Evolutionary conservation across 2,329 filamentous ascomycete genomes (phyloP).

Genomic region (Colletotrichum euphorbiae): DNA sequence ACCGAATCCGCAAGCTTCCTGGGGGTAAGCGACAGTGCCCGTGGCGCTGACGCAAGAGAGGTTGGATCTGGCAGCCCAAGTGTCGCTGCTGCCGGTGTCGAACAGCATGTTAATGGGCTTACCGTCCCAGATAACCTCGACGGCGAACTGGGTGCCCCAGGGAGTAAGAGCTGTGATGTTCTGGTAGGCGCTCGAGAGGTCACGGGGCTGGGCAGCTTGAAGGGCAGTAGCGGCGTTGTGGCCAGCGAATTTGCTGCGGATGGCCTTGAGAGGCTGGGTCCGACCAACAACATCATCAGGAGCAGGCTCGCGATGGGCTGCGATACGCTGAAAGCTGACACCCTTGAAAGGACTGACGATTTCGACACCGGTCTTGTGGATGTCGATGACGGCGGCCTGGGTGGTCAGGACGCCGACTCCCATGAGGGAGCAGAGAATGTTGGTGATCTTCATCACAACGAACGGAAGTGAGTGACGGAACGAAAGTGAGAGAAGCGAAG

Average conservation of each 20-base stretch:
- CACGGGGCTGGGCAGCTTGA: constrained; percentile 33
- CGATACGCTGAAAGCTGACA: constrained; percentile 51
- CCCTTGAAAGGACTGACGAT: constrained; percentile 52
- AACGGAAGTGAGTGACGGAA: background rate
- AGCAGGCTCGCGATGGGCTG: constrained; percentile 44
- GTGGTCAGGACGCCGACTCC: constrained; percentile 19
- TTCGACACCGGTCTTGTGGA: constrained; percentile 41
- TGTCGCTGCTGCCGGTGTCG: constrained; percentile 65
- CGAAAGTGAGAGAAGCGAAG: constrained; percentile 30
- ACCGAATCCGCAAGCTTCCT: constrained; percentile 56
- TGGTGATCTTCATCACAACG: constrained; percentile 35
- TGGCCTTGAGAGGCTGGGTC: constrained; percentile 50
- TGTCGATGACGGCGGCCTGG: constrained; percentile 22
- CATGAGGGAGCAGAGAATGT: constrained; percentile 18
- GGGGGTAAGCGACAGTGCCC: constrained; percentile 46
- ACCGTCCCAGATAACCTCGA: constrained; percentile 55
- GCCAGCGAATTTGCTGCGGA: constrained; percentile 43
- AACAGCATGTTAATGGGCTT: constrained; percentile 56
- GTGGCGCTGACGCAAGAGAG: constrained; percentile 56
- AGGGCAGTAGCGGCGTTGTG: constrained; percentile 49
- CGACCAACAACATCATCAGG: constrained; percentile 46
- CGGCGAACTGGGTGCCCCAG: constrained; percentile 56
- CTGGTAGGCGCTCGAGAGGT: constrained; percentile 45
- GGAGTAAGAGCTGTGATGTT: constrained; percentile 53
- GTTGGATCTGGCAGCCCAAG: constrained; percentile 57